A percentile compares a stretch with the other conserved stretches of the same genome.
Evolutionary conservation across 805 yeast species (phyloP).

Genomic region (Ogataea minuta): DNA sequence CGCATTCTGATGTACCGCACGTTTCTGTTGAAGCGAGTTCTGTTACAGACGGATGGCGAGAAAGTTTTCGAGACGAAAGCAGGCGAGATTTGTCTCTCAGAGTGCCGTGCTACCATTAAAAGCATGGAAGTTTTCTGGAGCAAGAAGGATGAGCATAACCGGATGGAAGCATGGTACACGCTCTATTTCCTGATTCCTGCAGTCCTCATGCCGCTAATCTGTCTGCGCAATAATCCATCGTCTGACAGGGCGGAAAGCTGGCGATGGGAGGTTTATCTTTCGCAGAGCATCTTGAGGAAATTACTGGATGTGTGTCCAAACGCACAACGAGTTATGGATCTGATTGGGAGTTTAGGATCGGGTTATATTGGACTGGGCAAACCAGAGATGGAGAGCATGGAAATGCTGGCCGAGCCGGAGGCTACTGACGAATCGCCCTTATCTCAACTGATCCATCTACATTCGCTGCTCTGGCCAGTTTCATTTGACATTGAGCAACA

Average conservation of each 20-base stretch:
- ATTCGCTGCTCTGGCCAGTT: conserved; percentile 18
- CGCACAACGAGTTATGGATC: conserved; percentile 14
- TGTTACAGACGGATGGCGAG: conserved; percentile 1
- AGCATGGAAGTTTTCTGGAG: conserved; percentile 16
- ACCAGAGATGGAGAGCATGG: not conserved
- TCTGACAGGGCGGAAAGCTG: conserved; percentile 6
- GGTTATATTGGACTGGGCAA: conserved; percentile 4
- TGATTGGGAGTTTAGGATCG: conserved; percentile 10
- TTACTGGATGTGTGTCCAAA: conserved; percentile 12
- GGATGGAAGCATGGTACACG: conserved; percentile 23
- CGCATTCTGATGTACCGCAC: conserved; percentile 19
- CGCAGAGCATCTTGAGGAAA: conserved; percentile 8
- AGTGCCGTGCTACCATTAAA: conserved; percentile 13
- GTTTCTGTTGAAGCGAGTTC: conserved; percentile 9
- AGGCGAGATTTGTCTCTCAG: conserved; percentile 12
- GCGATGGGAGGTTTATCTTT: conserved; percentile 9
- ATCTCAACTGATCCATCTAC: conserved; percentile 15
- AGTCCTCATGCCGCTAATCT: conserved; percentile 17
- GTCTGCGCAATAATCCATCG: conserved; percentile 13
- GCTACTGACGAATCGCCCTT: conserved; percentile 16
- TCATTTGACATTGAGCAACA: conserved; percentile 19
- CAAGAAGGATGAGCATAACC: conserved; percentile 6
- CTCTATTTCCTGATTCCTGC: conserved; percentile 19
- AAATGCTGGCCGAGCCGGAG: not conserved
- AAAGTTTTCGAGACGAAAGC: conserved; percentile 5